Base-by-base conservation (phyloP, 208 protist genomes). In the Crithidia acanthocephali region DNA sequence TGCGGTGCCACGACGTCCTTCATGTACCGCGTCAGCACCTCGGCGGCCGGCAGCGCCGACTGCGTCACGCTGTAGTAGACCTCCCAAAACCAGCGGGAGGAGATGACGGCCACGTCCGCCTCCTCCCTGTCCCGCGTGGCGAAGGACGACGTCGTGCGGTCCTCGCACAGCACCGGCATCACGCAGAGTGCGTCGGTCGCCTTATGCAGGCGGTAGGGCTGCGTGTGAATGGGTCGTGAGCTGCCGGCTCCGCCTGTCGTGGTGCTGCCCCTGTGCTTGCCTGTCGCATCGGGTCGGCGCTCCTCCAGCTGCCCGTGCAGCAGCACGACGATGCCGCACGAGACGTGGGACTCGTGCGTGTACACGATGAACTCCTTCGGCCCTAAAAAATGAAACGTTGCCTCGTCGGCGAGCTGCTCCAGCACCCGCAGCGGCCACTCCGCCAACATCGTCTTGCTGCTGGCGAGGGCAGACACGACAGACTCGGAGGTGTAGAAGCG, bases 41-140 rank as follows among this genome's bases (percentile, higher is more conserved):
- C 75, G 11, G 72, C 47, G 35, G 59, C 45, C 23, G 71, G 76
- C 23, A 67, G 68, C 10, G 76, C 71, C 48, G 80, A 78, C 27
- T 87, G 56, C 33, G 84, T 55, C 32, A 77, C 84, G 64, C 68
- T 65, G 64, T 89, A 83, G 50, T 89, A 74, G 37, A 88, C 72
- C 74, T 92, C 74, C 89, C 92, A 96, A 45, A 96, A 80, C 87
- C 84, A 93, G 16, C 89, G 86, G 16, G 92, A 85, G 0, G 88
- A 76, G 67, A 94, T 92, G 27, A 93, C 73, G 15, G 89, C 92
- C 23, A 93, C 82, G 61, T 96, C 88, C 1, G 86, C 79, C 52
- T 71, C 72, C 22, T 87, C 86, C 44, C 40, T 32, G n/a, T 72
- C 86, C 48, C 48, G 56, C 11, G 86, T 86, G 23, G 62, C 23